Percentiles rank a stretch among this genome's conserved stretches.
Conservation (phyloP, 768 basidiomycete species). For the Melanogaster broomeanus region DNA sequence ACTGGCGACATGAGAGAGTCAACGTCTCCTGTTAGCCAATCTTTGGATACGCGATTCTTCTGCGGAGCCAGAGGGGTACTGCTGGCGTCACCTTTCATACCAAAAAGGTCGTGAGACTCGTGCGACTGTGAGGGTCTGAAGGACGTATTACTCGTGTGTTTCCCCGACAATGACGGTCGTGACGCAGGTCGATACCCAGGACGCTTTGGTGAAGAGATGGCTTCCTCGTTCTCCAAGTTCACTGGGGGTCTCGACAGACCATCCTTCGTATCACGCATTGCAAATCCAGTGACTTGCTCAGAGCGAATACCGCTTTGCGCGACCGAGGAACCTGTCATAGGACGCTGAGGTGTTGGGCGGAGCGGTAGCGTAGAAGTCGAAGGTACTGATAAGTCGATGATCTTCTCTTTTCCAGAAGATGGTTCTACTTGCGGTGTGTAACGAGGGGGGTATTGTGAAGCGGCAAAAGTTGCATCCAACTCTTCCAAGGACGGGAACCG, state of each 20-base stretch:
- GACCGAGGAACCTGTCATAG: conserved; percentile 7
- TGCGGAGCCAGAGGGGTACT: conserved; percentile 11
- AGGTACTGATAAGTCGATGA: conserved; percentile 24
- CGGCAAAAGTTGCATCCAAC: conserved; percentile 58
- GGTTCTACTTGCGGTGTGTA: conserved; percentile 18
- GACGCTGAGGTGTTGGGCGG: conserved; percentile 22
- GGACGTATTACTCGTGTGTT: conserved; percentile 48
- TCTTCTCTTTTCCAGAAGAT: conserved; percentile 10
- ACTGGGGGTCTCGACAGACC: conserved; percentile 7
- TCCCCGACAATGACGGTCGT: conserved; percentile 50
- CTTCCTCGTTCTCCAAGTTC: conserved; percentile 17
- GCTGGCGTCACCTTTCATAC: conserved; percentile 13
- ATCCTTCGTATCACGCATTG: conserved; percentile 44
- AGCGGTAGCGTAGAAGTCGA: conserved; percentile 22
- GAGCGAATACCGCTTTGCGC: conserved; percentile 49
- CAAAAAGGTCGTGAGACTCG: conserved; percentile 15
- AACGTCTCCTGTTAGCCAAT: conserved; percentile 79
- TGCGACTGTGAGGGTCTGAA: conserved; percentile 37
- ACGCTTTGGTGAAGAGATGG: conserved; percentile 15
- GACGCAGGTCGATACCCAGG: conserved; percentile 21
- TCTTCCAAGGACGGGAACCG: conserved; percentile 90
- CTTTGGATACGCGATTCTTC: conserved; percentile 41
- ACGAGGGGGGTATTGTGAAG: conserved; percentile 22
- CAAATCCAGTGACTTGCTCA: conserved; percentile 55
- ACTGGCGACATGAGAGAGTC: conserved; percentile 31